These are phyloP conservation scores for Huntiella moniliformis DNA, from an alignment of 2,329 filamentous ascomycete genomes.

Conservation along the genomic window DNA sequence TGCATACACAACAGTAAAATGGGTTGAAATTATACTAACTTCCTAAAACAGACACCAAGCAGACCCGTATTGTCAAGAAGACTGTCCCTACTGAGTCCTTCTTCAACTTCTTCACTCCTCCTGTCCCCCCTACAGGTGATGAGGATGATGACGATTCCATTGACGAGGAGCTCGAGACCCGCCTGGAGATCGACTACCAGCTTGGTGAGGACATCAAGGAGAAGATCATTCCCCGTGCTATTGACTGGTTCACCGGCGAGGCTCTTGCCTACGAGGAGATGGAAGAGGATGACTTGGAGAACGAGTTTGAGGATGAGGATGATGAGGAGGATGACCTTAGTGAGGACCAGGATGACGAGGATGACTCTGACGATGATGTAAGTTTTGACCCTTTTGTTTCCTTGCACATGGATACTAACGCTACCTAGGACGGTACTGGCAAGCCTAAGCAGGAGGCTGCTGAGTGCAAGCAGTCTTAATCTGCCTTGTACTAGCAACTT, in stretches of 20 bases:
- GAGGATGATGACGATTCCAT: constrained; percentile 54
- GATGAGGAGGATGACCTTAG: constrained; percentile 78
- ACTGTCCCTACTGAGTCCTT: constrained; percentile 97
- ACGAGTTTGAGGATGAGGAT: constrained; percentile 79
- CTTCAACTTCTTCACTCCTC: constrained; percentile 97
- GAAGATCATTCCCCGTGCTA: constrained; percentile 94
- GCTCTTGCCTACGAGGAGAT: constrained; percentile 92
- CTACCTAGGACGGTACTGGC: constrained; percentile 54
- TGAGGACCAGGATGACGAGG: constrained; percentile 69
- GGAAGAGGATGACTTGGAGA: constrained; percentile 63
- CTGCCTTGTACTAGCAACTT: constrained; percentile 1
- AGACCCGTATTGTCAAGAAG: constrained; percentile 97
- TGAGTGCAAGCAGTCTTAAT: constrained; percentile 90
- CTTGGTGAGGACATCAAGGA: constrained; percentile 99
- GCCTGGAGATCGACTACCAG: constrained; percentile 95
- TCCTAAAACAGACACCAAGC: constrained; percentile 64
- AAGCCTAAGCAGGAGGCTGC: constrained; percentile 89
- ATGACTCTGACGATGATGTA: constrained; percentile 61
- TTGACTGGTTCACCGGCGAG: constrained; percentile 99
- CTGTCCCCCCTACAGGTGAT: constrained; percentile 62
- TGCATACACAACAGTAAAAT: not conserved
- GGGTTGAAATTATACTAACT: not conserved
- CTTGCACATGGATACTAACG: constrained; percentile 1
- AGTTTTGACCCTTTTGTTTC: constrained; percentile 16
- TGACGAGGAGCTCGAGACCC: constrained; percentile 85